Base-by-base conservation (phyloP, 768 basidiomycete genomes). In the Tremella mesenterica region DNA sequence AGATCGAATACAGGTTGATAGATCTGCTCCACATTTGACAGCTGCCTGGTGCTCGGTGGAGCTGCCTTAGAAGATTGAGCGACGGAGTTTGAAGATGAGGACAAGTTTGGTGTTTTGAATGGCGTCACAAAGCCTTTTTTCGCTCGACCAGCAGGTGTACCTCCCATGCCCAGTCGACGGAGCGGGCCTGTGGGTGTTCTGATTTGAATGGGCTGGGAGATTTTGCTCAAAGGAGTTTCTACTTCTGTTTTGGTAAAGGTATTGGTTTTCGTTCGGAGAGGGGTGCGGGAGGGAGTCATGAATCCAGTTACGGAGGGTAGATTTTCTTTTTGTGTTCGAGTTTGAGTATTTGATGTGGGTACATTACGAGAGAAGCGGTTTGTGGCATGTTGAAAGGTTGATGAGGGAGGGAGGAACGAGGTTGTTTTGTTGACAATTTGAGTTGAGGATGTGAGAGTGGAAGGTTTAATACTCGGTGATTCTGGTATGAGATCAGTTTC, bases 121-220 rank as follows among this genome's bases (percentile, higher is more conserved):
- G 71, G 71, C 3, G 65, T 67, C 8, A 44, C 36, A 31, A 71
- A 73, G 6, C 49, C 53, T 20, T 49, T 57, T 28, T 56, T 59
- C 47, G 34, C 48, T 48, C 14, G 57, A 36, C 44, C 45, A 1
- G 52, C 48, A 3, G 70, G 63, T 5, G 65, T 65, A 23, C 58
- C 49, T 1, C 66, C 70, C 4, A 73, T 53, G 4, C 72, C 72
- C 8, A 70, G 53, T 14, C 70, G 52, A 9, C 70, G 52, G 2
- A 55, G 44, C 2, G 60, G 53, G 16, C 59, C 48, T 0, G 54
- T 52, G 25, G 70, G 53, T 16, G 63, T 57, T 36, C 57, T 51
- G 46, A 61, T 56, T 14, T 56, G 52, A 20, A 63, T 54, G 12
- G 59, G 58, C 38, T 49, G 38, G 6, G 23, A 4, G 38, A 16